These are phyloP conservation scores for Apiospora marii DNA, from an alignment of 2,329 filamentous ascomycete species.

Conservation along the genomic window DNA sequence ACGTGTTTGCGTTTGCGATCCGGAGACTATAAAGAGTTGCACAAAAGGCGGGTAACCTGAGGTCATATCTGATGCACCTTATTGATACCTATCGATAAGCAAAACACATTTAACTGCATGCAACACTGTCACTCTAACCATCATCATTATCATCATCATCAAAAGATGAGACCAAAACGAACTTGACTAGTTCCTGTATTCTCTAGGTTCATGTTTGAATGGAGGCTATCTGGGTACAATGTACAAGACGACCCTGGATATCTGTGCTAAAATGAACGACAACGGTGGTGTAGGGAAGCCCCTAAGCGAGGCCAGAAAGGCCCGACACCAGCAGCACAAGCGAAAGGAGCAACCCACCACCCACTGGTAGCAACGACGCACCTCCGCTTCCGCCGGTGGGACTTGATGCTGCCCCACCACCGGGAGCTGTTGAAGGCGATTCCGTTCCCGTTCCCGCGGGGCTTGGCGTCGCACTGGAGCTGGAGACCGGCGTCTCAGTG, in stretches of 20 bases:
- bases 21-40: neutral
- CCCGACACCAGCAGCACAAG: neutral
- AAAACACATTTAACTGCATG: neutral
- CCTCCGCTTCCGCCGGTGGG: neutral
- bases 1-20: neutral
- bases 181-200: neutral
- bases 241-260: neutral
- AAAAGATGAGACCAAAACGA: neutral
- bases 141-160: no score
- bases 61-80: neutral
- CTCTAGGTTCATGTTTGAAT: neutral
- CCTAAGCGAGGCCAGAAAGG: neutral
- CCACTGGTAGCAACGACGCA: neutral
- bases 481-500: constrained; percentile 13
- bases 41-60: neutral
- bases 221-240: neutral
- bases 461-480: constrained; percentile 10
- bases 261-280: neutral
- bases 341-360: neutral
- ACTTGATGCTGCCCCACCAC: neutral
- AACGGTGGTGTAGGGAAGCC: neutral
- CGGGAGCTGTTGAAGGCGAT: neutral
- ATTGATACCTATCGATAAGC: neutral
- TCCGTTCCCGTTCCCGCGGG: neutral
- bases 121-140: no score